phyloP scores from a whole-genome alignment of 2,329 filamentous ascomycete genomes.

The Penicillium sp. region DNA sequence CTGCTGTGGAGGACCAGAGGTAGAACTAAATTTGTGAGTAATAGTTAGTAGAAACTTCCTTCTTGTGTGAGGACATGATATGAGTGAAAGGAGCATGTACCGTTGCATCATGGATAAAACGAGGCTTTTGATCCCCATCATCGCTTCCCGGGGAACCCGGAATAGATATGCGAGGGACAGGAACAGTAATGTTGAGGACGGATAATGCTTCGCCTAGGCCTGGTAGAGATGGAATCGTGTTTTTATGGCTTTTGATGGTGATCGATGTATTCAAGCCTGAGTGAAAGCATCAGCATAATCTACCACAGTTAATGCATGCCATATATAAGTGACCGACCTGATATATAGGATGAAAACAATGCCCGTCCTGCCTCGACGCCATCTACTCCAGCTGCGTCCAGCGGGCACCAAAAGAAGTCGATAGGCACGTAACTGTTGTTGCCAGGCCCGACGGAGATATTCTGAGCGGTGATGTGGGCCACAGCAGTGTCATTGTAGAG shows the following conservation, averaged over 20 bases:
- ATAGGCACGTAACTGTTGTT: constrained; percentile 70
- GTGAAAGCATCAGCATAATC: constrained; percentile 9
- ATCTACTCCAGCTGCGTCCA: constrained; percentile 58
- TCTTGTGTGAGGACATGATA: constrained; percentile 1
- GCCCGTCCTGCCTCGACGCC: constrained; percentile 66
- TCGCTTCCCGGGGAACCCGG: constrained; percentile 51
- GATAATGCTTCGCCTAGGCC: constrained; percentile 71
- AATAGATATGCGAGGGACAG: constrained; percentile 65
- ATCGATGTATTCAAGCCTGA: constrained; percentile 76
- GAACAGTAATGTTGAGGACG: constrained; percentile 67
- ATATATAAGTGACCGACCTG: constrained; percentile 51
- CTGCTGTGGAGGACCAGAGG: constrained; percentile 79
- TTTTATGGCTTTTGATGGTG: constrained; percentile 68
- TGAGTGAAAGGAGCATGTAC: constrained; percentile 37
- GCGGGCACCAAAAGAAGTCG: constrained; percentile 72
- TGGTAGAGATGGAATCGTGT: constrained; percentile 72
- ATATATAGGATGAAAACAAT: constrained; percentile 81
- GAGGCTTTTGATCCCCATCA: constrained; percentile 48
- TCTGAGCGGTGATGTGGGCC: constrained; percentile 68
- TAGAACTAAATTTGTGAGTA: constrained; percentile 57
- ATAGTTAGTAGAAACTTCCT: constrained; percentile 5
- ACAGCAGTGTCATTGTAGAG: constrained; percentile 71
- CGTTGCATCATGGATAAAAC: constrained; percentile 82
- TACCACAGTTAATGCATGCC: background rate
- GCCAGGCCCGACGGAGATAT: constrained; percentile 66